Conservation (phyloP, 2,329 filamentous ascomycete species). For the Domatiomyces globalis region DNA sequence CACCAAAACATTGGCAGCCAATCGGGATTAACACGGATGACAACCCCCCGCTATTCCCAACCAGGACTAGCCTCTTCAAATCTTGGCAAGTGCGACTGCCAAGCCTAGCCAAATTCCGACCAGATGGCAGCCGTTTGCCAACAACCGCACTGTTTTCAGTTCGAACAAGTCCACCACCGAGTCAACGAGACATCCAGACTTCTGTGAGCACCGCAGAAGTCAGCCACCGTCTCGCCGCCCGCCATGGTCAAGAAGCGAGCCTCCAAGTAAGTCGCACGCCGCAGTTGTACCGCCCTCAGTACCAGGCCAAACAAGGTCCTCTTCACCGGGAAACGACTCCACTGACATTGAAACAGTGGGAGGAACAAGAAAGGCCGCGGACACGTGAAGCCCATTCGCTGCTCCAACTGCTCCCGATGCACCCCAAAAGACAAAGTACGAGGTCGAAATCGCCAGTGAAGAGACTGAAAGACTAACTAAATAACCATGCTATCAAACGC, state of each 20-base stretch:
- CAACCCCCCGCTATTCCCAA: not conserved
- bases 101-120: not conserved
- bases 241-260: constrained; percentile 66
- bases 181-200: constrained; percentile 2
- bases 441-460: not conserved
- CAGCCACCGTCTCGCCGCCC: constrained; percentile 30
- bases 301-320: not conserved
- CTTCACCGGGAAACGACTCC: not conserved
- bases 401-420: constrained; percentile 77
- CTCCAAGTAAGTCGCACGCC: constrained; percentile 47
- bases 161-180: not conserved
- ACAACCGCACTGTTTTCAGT: not conserved
- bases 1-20: not conserved
- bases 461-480: not conserved
- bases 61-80: not conserved
- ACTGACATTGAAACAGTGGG: constrained; percentile 46
- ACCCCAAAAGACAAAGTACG: constrained; percentile 86
- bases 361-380: constrained; percentile 99
- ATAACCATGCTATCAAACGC: constrained; percentile 72
- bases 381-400: constrained; percentile 98
- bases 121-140: not conserved
- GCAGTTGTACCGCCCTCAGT: constrained; percentile 10
- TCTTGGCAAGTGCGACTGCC: not conserved
- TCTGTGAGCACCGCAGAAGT: constrained; percentile 8
- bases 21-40: not conserved